A percentile compares a stretch with the other conserved stretches of the same genome.
These are phyloP conservation scores for Phytophthora cryptogea DNA, from an alignment of 352 stramenopile species.

Conservation along the genomic window DNA sequence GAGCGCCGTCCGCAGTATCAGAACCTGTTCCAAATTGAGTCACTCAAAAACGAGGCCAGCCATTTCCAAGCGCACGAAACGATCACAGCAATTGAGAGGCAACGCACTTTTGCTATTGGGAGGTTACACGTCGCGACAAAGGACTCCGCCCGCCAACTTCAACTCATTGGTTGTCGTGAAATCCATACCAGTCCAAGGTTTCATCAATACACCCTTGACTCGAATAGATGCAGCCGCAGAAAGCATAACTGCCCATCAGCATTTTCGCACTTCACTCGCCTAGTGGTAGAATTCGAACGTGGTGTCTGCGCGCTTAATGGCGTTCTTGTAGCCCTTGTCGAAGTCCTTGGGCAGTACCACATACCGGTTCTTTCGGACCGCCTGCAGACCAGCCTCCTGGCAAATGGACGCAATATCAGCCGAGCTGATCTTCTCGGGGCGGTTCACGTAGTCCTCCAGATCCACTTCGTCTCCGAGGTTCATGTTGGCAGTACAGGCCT, in stretches of 20 bases:
- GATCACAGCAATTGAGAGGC: slow-evolving; percentile 5
- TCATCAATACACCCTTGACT: not conserved
- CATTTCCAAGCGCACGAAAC: slow-evolving; percentile 5
- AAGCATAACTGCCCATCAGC: not conserved
- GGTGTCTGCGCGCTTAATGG: slow-evolving; percentile 98
- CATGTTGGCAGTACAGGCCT: slow-evolving; percentile 99
- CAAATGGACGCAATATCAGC: slow-evolving; percentile 99
- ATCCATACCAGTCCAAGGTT: not conserved
- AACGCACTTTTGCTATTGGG: slow-evolving; percentile 8
- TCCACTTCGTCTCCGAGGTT: slow-evolving; percentile 99
- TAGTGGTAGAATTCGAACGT: slow-evolving; percentile 99
- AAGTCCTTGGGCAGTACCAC: slow-evolving; percentile 99
- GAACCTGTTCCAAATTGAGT: slow-evolving; percentile 1
- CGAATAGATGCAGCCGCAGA: not conserved
- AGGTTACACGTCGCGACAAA: slow-evolving; percentile 2
- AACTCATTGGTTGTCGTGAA: not conserved
- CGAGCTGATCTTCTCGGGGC: slow-evolving; percentile 99
- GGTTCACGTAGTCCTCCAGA: slow-evolving; percentile 99
- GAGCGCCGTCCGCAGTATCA: not conserved
- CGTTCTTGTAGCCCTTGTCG: slow-evolving; percentile 99
- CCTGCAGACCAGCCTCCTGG: slow-evolving; percentile 98
- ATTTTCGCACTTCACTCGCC: slow-evolving; percentile 1
- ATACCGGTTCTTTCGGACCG: slow-evolving; percentile 99
- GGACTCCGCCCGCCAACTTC: not conserved
- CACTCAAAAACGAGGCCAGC: not conserved